These are phyloP conservation scores for Rhipidocladum racemiflorum DNA, from an alignment of 176 grass and related monocot species.

Conservation along the genomic window DNA sequence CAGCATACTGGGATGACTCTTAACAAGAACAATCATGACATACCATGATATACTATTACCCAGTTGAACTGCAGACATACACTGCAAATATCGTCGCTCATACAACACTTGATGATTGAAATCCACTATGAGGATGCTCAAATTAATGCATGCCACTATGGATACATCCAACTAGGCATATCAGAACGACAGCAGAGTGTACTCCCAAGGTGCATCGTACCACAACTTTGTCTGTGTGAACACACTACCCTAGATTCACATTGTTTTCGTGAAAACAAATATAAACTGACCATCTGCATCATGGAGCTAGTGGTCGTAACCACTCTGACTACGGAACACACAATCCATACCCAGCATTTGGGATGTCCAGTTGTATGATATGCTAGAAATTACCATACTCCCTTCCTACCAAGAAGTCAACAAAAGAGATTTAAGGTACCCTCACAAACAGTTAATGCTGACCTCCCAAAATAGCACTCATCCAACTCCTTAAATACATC, in stretches of 20 bases:
- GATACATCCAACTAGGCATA: constrained; percentile 6
- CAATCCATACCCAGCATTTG: not conserved
- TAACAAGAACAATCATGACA: constrained; percentile 20
- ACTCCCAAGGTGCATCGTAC: constrained; percentile 13
- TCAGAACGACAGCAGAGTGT: constrained; percentile 26
- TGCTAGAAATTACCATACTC: constrained; percentile 12
- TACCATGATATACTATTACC: constrained; percentile 15
- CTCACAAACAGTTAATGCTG: constrained; percentile 1
- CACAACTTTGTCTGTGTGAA: constrained; percentile 23
- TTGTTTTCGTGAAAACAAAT: constrained; percentile 17
- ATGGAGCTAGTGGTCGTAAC: constrained; percentile 8
- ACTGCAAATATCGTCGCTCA: not conserved
- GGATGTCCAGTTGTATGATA: constrained; percentile 8
- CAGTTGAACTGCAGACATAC: constrained; percentile 17
- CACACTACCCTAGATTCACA: constrained; percentile 37
- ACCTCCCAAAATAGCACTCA: constrained; percentile 19
- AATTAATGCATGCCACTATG: constrained; percentile 8
- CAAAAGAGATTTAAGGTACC: constrained; percentile 14
- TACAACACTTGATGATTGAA: constrained; percentile 16
- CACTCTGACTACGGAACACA: constrained; percentile 16
- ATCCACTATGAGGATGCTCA: not conserved
- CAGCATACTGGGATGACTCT: not conserved
- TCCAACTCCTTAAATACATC: constrained; percentile 25
- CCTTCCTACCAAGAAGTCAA: constrained; percentile 7
- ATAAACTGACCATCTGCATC: not conserved